Base-by-base conservation (phyloP, 768 basidiomycete species). In the Mycena galopus region DNA sequence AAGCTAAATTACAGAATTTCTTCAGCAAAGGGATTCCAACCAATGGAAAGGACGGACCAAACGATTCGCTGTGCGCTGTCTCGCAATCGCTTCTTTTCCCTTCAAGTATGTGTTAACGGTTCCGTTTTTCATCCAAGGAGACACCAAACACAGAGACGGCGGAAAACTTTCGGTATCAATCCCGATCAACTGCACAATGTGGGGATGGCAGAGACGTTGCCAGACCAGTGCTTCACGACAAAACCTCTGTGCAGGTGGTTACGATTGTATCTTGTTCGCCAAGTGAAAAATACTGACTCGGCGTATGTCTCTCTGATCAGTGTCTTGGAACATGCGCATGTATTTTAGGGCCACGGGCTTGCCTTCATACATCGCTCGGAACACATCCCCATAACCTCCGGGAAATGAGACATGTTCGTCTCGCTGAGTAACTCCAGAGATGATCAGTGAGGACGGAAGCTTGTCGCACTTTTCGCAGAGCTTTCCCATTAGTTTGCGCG, bases 41-140 rank as follows among this genome's bases (percentile, higher is more conserved):
- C 14, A 8, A 6, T 14, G 11, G 17, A 19, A 32, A 39, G 4
- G 14, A 73, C 69, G 7, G 11, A 71, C 73, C 65, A 75, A 32
- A 21, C 69, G 62, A 57, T 71, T 61, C 2, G 71, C 35, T 10
- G 53, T 67, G 30, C 35, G 53, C 47, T 59, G 60, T 37, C 70
- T 62, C n/a, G n/a, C 8, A 3, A 25, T 16, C 23, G 65, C 60
- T 11, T 33, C 56, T 35, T 72, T 55, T 19, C 56, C 62, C 25
- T 72, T 66, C 8, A 78, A 58, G 56, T 73, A 79, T 7, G 62
- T 60, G 23, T 71, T 72, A 0, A 79, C 73, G 8, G 73, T 78
- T 6, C 79, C 78, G 65, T 80, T 78, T 21, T 74, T 57, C 79
- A 80, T 79, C 76, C 77, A 80, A 0, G 78, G 79, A 17, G 78